Percentiles rank a stretch among this genome's conserved stretches.
These are phyloP conservation scores for Aspergillus ibericus DNA, from an alignment of 2,329 filamentous ascomycete genomes.

Conservation along the genomic window DNA sequence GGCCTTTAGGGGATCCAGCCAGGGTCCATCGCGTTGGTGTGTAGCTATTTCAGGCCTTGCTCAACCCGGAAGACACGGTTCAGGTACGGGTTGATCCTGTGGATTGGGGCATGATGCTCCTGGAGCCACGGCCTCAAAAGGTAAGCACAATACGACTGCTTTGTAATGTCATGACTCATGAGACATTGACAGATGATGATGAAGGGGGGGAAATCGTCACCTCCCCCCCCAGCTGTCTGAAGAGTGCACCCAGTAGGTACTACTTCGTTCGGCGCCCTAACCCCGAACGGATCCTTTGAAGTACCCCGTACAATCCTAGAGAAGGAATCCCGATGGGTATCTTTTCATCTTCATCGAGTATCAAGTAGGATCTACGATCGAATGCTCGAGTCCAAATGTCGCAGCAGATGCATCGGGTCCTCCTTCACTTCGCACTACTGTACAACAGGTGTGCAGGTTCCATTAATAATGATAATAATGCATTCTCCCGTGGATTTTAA, in stretches of 20 bases:
- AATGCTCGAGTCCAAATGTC: too few species aligned
- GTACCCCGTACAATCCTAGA: too few species aligned
- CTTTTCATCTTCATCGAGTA: too few species aligned
- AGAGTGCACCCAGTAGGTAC: too few species aligned
- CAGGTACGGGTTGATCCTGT: not conserved
- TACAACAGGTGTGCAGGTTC: not conserved
- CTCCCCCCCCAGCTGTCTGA: not conserved
- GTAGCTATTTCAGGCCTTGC: constrained; percentile 5
- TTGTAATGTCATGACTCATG: too few species aligned
- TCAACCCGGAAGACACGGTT: not conserved
- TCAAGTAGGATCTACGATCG: too few species aligned
- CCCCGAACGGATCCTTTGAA: too few species aligned
- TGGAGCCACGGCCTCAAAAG: too few species aligned
- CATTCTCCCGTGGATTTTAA: constrained; percentile 3
- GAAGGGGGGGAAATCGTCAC: not conserved
- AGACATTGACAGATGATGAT: not conserved
- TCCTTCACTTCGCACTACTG: not conserved
- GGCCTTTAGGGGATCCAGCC: not conserved
- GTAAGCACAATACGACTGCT: too few species aligned
- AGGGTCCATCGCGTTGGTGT: constrained; percentile 3
- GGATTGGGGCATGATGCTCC: not conserved
- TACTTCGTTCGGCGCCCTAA: too few species aligned
- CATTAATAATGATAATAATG: not conserved
- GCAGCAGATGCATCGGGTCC: too few species aligned
- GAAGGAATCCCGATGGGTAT: too few species aligned